A percentile compares a stretch with the other conserved stretches of the same genome.
Evolutionary conservation across 805 yeast species (phyloP).

Genomic region (Ogataea sp.): DNA sequence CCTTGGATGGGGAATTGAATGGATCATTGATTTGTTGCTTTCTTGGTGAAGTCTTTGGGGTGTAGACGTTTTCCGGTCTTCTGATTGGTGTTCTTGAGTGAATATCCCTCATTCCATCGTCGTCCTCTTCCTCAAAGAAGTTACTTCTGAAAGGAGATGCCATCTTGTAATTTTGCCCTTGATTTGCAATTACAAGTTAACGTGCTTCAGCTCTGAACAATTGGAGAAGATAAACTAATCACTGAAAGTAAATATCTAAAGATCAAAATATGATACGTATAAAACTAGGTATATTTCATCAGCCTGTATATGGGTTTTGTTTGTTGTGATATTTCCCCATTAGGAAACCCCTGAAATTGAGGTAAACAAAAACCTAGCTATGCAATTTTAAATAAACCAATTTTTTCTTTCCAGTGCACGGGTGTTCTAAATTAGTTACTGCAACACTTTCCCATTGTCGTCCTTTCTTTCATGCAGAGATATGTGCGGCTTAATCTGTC

Average conservation of each 20-base stretch:
- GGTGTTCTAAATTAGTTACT: no score
- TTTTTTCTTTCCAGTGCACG: no score
- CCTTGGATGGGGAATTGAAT: conserved; percentile 25
- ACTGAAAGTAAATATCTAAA: neutral
- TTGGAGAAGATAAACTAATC: neutral
- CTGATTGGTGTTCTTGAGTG: conserved; percentile 16
- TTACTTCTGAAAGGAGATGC: conserved; percentile 20
- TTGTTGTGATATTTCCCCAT: conserved; percentile 10
- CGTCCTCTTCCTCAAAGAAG: conserved; percentile 9
- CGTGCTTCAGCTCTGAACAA: no score
- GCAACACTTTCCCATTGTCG: no score
- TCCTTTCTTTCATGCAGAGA: no score
- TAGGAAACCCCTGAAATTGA: conserved; percentile 7
- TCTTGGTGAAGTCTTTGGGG: conserved; percentile 24
- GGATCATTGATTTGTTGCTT: conserved; percentile 8
- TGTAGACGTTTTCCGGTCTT: conserved; percentile 22
- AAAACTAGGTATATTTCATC: no score
- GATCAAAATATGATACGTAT: neutral
- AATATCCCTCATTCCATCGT: conserved; percentile 1
- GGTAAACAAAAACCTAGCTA: no score
- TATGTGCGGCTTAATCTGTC: no score
- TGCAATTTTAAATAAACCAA: no score
- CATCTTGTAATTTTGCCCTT: no score
- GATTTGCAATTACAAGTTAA: no score
- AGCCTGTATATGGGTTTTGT: no score